phyloP scores from a whole-genome alignment of 495 filamentous ascomycete genomes.

The Lasiosphaeriaceae sp. region DNA sequence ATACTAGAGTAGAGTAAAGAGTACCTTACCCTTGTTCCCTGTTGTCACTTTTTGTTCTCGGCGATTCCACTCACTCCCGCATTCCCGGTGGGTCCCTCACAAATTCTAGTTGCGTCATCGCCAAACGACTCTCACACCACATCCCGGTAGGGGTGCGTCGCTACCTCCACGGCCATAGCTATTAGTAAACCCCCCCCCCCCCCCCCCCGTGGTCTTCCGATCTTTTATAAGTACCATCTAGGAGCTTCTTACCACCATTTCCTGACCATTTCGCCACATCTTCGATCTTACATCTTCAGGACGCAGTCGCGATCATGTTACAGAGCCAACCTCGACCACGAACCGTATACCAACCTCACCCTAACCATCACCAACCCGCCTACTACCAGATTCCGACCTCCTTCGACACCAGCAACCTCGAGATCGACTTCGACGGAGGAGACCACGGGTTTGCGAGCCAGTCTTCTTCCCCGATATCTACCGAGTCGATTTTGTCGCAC shows the following conservation, averaged over 20 bases:
- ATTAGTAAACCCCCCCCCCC: background rate
- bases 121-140: slow-evolving; percentile 4
- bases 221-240: slow-evolving; percentile 11
- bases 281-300: slow-evolving; percentile 8
- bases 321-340: slow-evolving; percentile 8
- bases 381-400: slow-evolving; percentile 2
- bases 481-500: slow-evolving; percentile 27
- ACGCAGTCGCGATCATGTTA: slow-evolving; percentile 13
- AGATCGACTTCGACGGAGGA: slow-evolving; percentile 20
- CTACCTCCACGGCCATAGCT: background rate
- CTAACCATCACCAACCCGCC: slow-evolving; percentile 7
- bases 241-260: slow-evolving; percentile 6
- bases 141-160: background rate
- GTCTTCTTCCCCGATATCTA: slow-evolving; percentile 31
- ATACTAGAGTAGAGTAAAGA: too few species aligned
- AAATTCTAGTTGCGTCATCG: slow-evolving; percentile 9
- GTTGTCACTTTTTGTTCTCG: slow-evolving; percentile 10
- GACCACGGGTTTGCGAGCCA: slow-evolving; percentile 20
- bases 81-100: slow-evolving; percentile 1
- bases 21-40: background rate
- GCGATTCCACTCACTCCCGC: slow-evolving; percentile 13
- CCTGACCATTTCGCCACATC: slow-evolving; percentile 13
- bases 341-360: slow-evolving; percentile 6
- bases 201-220: slow-evolving; percentile 13
- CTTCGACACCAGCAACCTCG: slow-evolving; percentile 13